A percentile compares a stretch with the other conserved stretches of the same genome.
These are phyloP conservation scores for Daldinia loculata DNA, from an alignment of 495 filamentous ascomycete genomes.

Conservation along the genomic window DNA sequence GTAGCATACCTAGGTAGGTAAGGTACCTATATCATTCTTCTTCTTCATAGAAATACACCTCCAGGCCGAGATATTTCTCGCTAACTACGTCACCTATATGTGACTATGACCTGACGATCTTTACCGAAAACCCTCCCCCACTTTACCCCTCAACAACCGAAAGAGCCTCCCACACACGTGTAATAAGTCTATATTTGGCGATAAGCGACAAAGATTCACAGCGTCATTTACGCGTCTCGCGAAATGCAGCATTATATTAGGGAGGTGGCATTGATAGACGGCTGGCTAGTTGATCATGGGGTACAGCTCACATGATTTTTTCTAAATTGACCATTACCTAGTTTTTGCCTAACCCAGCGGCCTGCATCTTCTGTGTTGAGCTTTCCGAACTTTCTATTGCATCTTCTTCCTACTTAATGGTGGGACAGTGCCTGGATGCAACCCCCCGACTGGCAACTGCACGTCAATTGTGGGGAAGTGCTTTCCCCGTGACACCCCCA, in stretches of 20 bases:
- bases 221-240: neutral
- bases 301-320: conserved; percentile 30
- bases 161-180: conserved; percentile 36
- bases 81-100: conserved; percentile 39
- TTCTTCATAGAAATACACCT: conserved; percentile 14
- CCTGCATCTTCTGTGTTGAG: conserved; percentile 23
- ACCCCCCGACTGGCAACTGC: conserved; percentile 37
- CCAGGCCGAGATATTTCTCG: conserved; percentile 16
- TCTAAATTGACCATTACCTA: conserved; percentile 32
- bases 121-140: conserved; percentile 33
- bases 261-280: conserved; percentile 19
- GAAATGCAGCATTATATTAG: conserved; percentile 9
- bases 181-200: conserved; percentile 21
- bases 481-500: conserved; percentile 28
- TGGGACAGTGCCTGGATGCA: conserved; percentile 38
- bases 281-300: conserved; percentile 35
- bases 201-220: neutral
- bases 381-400: conserved; percentile 29
- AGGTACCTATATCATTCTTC: neutral
- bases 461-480: conserved; percentile 39
- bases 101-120: conserved; percentile 40
- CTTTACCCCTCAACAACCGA: conserved; percentile 37
- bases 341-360: conserved; percentile 42
- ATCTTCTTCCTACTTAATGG: conserved; percentile 17
- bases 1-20: neutral